Percentiles rank a stretch among this genome's conserved stretches.
Conservation (phyloP, 2,329 filamentous ascomycete species). For the Colletotrichum sidae region DNA sequence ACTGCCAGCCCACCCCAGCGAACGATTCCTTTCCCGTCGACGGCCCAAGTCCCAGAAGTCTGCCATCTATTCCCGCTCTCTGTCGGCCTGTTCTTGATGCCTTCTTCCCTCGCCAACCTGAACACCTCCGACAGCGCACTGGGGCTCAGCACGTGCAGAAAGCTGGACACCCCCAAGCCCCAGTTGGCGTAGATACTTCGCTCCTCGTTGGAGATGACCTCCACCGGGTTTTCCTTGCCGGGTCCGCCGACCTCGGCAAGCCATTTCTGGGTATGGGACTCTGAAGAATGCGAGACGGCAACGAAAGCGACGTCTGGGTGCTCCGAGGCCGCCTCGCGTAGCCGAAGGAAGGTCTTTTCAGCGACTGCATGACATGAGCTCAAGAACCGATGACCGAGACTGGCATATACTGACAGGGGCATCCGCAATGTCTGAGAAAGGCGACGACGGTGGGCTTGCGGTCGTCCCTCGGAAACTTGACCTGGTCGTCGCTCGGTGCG, state of each 20-base stretch:
- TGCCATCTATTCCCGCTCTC: constrained; percentile 78
- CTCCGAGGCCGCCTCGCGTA: constrained; percentile 63
- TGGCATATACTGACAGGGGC: constrained; percentile 70
- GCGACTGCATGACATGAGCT: constrained; percentile 62
- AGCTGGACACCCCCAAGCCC: constrained; percentile 71
- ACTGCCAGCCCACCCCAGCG: constrained; percentile 15
- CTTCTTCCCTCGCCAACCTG: constrained; percentile 69
- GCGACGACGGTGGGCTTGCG: constrained; percentile 70
- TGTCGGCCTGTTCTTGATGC: constrained; percentile 74
- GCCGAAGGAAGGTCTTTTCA: constrained; percentile 71
- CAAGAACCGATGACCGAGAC: background rate
- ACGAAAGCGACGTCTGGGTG: constrained; percentile 66
- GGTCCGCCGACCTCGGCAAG: constrained; percentile 66
- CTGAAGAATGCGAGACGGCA: constrained; percentile 71
- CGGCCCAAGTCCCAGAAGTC: constrained; percentile 72
- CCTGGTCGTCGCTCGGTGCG: constrained; percentile 7
- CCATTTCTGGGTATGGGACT: constrained; percentile 67
- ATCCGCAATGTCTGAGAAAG: constrained; percentile 80
- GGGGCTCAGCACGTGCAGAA: constrained; percentile 73
- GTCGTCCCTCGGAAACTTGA: constrained; percentile 62
- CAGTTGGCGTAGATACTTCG: constrained; percentile 72
- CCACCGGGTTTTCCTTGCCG: constrained; percentile 57
- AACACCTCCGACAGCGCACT: constrained; percentile 67
- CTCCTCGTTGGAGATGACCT: constrained; percentile 70
- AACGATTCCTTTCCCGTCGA: constrained; percentile 33